Evolutionary conservation across 1,284 basidiomycete genomes (phyloP).

Genomic region (Tylopilus sp.): DNA sequence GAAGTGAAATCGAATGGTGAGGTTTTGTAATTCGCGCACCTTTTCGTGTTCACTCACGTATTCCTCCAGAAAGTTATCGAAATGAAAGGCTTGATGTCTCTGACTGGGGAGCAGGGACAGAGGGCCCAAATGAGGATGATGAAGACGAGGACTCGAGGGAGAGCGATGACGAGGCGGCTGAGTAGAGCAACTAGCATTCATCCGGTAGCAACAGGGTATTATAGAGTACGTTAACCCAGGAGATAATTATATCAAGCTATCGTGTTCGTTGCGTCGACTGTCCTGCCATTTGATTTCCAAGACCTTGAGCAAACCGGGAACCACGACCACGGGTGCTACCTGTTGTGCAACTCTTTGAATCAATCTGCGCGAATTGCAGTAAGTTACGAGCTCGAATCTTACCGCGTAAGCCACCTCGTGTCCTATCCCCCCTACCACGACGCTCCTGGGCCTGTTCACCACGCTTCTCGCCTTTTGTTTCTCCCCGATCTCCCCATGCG

Average conservation of each 20-base stretch:
- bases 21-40: conserved; percentile 17
- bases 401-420: conserved; percentile 49
- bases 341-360: conserved; percentile 22
- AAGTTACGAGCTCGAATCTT: conserved; percentile 17
- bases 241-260: conserved; percentile 10
- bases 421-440: conserved; percentile 62
- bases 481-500: conserved; percentile 65
- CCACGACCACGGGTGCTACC: conserved; percentile 65
- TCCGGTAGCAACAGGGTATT: conserved; percentile 2
- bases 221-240: background rate
- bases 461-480: conserved; percentile 71
- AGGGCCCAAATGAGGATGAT: conserved; percentile 30
- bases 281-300: conserved; percentile 70
- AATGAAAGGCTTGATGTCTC: conserved; percentile 62
- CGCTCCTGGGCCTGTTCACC: conserved; percentile 72
- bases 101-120: conserved; percentile 51
- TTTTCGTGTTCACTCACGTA: conserved; percentile 1
- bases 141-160: conserved; percentile 29
- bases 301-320: conserved; percentile 70
- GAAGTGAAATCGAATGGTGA: conserved; percentile 71
- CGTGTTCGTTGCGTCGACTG: conserved; percentile 20
- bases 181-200: conserved; percentile 2
- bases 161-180: conserved; percentile 8
- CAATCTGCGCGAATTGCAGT: background rate
- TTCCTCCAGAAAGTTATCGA: conserved; percentile 46